Conservation (phyloP, 2,329 filamentous ascomycete genomes). For the Leptographium wingfieldii region DNA sequence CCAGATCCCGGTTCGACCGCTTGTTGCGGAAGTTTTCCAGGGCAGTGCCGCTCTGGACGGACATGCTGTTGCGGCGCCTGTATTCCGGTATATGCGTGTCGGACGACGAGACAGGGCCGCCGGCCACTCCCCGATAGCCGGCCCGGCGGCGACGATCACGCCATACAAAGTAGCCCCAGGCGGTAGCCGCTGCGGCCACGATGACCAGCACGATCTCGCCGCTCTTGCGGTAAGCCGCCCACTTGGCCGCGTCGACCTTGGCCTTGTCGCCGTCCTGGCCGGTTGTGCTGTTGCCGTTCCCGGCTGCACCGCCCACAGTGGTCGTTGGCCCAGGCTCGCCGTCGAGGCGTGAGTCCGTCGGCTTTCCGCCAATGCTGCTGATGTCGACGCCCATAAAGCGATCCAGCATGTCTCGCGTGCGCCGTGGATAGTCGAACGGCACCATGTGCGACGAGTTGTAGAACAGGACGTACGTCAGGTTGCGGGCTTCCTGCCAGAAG, state of each 20-base stretch:
- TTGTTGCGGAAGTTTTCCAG: slow-evolving; percentile 36
- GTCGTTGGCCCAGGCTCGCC: slow-evolving; percentile 72
- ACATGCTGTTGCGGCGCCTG: slow-evolving; percentile 10
- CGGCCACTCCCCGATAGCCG: slow-evolving; percentile 40
- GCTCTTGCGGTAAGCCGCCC: slow-evolving; percentile 78
- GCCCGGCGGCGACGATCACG: slow-evolving; percentile 38
- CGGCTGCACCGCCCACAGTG: slow-evolving; percentile 57
- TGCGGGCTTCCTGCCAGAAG: slow-evolving; percentile 88
- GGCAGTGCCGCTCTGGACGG: slow-evolving; percentile 19
- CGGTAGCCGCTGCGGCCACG: slow-evolving; percentile 57
- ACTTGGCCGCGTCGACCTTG: slow-evolving; percentile 68
- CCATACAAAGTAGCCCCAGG: slow-evolving; percentile 67
- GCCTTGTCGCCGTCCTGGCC: slow-evolving; percentile 42
- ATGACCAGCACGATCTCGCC: slow-evolving; percentile 77
- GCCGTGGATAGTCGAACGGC: slow-evolving; percentile 79
- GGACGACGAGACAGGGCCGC: slow-evolving; percentile 22
- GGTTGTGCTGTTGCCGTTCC: slow-evolving; percentile 56
- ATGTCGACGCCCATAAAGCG: slow-evolving; percentile 93
- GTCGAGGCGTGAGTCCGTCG: slow-evolving; percentile 69
- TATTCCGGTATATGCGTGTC: slow-evolving; percentile 10
- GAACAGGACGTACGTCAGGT: slow-evolving; percentile 90
- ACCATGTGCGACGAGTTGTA: slow-evolving; percentile 98
- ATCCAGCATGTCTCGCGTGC: slow-evolving; percentile 90
- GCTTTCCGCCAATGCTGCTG: slow-evolving; percentile 67
- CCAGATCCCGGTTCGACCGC: slow-evolving; percentile 36